Evolutionary conservation across 2,329 filamentous ascomycete genomes (phyloP), one percentile per base, ranked within the genome.

Genomic region (Diaporthe sp.): DNA sequence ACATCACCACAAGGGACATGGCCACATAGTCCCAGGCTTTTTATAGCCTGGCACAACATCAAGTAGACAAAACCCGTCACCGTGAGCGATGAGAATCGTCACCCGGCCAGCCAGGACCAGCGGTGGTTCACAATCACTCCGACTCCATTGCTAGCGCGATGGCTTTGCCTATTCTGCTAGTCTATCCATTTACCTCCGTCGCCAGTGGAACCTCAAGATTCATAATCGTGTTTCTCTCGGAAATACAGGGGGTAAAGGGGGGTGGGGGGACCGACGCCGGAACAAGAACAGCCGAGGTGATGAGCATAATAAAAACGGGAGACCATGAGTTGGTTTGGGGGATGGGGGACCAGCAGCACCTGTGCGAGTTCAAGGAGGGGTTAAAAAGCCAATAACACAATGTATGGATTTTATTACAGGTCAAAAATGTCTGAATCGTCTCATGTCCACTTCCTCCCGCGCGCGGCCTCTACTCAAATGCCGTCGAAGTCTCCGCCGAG

Each of bases 401-500:
- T 51, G 70, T 71, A 71, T 71, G 70, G 56, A 63, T 71, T 71
- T 71, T 71, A 71, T 71, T 71, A 71, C 70, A 71, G 47, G 70
- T 71, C 56, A 63, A 70, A 68, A 68, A 53, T 53, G 56, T 63
- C 44, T 53, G 35, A 61, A 63, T 63, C 56, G 56, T 63, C 58
- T 63, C 56, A 71, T 55, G 58, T 65, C 56, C 56, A 55, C 56
- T 51, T 30, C 55, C 47, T 63, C 44, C 70, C 35, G 22, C 13
- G 32, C 35, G 13, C 17, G 35, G n/a, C 44, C 56, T 8, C 44
- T 13, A 35, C 42, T 90, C 93, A 98, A 89, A 98, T 95, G 80
- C 95, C 96, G 80, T 98, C 97, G 84, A 98, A 98, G 81, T 98
- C 96, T 73, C 95, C 96, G 71, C 94, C 95, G 63, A 97, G 93